These are phyloP conservation scores for Pascua sp. DNA, from an alignment of 1,284 basidiomycete species.

Conservation along the genomic window DNA sequence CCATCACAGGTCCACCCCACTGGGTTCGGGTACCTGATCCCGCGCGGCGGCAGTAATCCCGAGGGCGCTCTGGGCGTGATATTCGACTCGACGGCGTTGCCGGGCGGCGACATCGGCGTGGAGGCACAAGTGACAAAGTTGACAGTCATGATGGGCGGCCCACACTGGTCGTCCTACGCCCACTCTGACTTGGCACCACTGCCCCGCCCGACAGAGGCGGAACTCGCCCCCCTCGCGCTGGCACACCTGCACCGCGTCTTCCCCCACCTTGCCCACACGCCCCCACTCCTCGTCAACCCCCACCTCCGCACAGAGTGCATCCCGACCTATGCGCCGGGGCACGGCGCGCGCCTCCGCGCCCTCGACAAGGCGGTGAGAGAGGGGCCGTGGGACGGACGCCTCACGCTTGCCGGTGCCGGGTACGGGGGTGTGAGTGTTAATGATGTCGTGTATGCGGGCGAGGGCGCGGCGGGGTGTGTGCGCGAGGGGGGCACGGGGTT, in stretches of 20 bases:
- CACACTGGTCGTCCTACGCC: constrained; percentile 56
- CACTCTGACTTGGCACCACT: constrained; percentile 5
- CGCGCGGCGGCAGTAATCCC: constrained; percentile 55
- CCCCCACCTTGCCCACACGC: constrained; percentile 41
- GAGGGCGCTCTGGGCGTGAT: constrained; percentile 69
- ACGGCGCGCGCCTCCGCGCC: constrained; percentile 65
- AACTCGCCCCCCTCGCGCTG: constrained; percentile 44
- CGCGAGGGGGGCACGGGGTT: constrained; percentile 36
- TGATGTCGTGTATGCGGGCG: constrained; percentile 77
- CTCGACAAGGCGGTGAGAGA: constrained; percentile 55
- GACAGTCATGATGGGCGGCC: constrained; percentile 89
- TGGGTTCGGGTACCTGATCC: constrained; percentile 93
- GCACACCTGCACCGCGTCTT: constrained; percentile 56
- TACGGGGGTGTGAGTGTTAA: constrained; percentile 85
- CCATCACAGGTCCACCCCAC: constrained; percentile 60
- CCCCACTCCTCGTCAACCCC: constrained; percentile 55
- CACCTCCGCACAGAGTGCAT: constrained; percentile 71
- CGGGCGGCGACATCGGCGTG: constrained; percentile 50
- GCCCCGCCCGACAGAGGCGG: constrained; percentile 12
- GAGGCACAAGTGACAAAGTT: constrained; percentile 58
- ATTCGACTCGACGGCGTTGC: constrained; percentile 74
- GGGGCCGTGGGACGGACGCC: constrained; percentile 57
- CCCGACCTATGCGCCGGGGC: constrained; percentile 73
- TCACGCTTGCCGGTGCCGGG: constrained; percentile 79
- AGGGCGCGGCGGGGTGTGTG: constrained; percentile 43